phyloP scores from a whole-genome alignment of 2,329 filamentous ascomycete genomes.

The Plectosphaerella cucumerina region DNA sequence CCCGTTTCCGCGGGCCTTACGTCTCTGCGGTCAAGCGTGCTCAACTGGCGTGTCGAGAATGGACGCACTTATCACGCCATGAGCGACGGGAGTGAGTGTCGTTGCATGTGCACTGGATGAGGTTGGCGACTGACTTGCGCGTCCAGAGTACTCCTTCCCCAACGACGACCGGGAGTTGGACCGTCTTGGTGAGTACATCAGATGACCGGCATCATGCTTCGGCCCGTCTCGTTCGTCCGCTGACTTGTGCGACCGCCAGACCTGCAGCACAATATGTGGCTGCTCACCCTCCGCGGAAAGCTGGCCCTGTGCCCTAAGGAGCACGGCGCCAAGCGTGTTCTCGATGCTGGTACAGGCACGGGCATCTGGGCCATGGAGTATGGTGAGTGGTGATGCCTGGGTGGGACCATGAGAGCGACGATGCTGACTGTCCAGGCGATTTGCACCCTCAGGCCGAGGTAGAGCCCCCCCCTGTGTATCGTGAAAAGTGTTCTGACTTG shows the following conservation, averaged over 20 bases:
- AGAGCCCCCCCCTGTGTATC: not conserved
- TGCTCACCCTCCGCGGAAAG: constrained; percentile 24
- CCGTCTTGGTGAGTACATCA: constrained; percentile 2
- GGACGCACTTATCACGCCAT: constrained; percentile 10
- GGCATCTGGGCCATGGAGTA: constrained; percentile 22
- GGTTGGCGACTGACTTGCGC: not conserved
- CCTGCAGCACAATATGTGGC: constrained; percentile 30
- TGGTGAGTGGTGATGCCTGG: constrained; percentile 6
- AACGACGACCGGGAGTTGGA: constrained; percentile 9
- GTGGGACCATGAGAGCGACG: not conserved
- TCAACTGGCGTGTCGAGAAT: constrained; percentile 10
- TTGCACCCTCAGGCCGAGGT: constrained; percentile 25
- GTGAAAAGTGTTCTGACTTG: not conserved
- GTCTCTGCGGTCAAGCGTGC: constrained; percentile 3
- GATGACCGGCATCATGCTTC: not conserved
- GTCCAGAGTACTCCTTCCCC: constrained; percentile 3
- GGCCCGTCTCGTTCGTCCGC: too few relatives aligned
- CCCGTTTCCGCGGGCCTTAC: not conserved
- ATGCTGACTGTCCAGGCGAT: constrained; percentile 18
- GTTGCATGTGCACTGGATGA: not conserved
- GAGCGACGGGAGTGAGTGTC: constrained; percentile 17
- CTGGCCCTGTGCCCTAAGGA: constrained; percentile 22
- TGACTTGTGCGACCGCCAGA: constrained; percentile 13
- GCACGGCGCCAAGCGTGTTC: constrained; percentile 11
- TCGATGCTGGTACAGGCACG: constrained; percentile 20